A percentile compares a stretch with the other conserved stretches of the same genome.
Conservation (phyloP, 2,329 filamentous ascomycete genomes). For the Raffaelea arxii region DNA sequence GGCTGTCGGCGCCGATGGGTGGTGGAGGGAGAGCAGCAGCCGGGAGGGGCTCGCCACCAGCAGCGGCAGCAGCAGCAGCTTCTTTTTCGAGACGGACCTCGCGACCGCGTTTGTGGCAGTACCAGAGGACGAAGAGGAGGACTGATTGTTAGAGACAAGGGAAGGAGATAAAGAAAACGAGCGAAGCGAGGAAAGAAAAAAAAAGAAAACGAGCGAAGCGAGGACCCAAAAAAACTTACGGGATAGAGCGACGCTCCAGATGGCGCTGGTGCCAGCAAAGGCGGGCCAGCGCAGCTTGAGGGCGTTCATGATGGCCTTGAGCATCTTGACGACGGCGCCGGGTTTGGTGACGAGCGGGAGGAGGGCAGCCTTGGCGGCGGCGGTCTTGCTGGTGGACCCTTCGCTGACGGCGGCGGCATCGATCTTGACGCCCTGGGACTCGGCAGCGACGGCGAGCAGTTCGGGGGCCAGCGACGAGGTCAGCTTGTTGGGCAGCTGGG, state of each 20-base stretch:
- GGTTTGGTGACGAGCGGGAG: constrained; percentile 74
- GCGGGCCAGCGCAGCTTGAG: constrained; percentile 82
- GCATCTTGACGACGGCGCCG: constrained; percentile 72
- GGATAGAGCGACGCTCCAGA: constrained; percentile 83
- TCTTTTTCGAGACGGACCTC: constrained; percentile 63
- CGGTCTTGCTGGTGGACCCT: constrained; percentile 40
- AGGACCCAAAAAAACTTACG: too few species aligned
- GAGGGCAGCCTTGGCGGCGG: constrained; percentile 56
- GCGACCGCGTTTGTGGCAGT: constrained; percentile 89
- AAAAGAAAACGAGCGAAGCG: too few species aligned
- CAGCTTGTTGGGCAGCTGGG: constrained; percentile 72
- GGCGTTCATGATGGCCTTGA: constrained; percentile 85
- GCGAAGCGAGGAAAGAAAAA: too few species aligned
- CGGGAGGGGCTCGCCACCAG: too few species aligned
- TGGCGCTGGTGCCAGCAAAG: constrained; percentile 80
- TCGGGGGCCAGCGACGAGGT: constrained; percentile 70
- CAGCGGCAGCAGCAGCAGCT: constrained; percentile 6
- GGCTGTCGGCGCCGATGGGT: too few species aligned
- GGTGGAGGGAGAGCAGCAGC: too few species aligned
- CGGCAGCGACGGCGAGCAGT: constrained; percentile 67
- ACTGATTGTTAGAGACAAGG: constrained; percentile 37
- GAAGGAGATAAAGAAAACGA: too few species aligned
- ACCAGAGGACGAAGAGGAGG: constrained; percentile 91
- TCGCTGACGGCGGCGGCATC: constrained; percentile 31
- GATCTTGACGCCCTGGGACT: constrained; percentile 56